A percentile compares a stretch with the other conserved stretches of the same genome.
phyloP scores from a whole-genome alignment of 2,329 filamentous ascomycete genomes.

The Pleomassaria siparia region DNA sequence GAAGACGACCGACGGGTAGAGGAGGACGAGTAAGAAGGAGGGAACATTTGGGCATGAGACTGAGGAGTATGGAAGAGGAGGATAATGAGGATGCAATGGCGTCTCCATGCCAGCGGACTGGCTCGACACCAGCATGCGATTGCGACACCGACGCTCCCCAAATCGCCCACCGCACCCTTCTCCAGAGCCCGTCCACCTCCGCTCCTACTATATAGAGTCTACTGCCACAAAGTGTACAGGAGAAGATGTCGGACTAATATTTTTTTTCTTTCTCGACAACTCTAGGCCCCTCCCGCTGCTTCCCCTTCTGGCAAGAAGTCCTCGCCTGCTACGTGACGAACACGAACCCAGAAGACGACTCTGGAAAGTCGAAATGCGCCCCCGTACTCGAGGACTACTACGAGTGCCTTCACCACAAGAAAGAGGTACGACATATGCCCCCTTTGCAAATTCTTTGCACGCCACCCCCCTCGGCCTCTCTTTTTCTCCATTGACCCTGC shows the following conservation, averaged over 20 bases:
- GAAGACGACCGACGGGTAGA: neutral
- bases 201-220: no score
- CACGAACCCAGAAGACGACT: constrained; percentile 73
- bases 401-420: constrained; percentile 97
- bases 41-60: neutral
- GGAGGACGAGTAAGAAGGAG: neutral
- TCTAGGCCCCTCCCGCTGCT: constrained; percentile 82
- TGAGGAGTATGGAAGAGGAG: neutral
- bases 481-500: neutral
- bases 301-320: constrained; percentile 99
- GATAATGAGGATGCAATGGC: neutral
- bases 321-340: constrained; percentile 98
- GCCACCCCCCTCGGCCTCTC: neutral
- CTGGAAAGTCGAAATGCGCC: constrained; percentile 84
- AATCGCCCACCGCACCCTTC: neutral
- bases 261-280: no score
- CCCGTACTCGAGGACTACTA: constrained; percentile 94
- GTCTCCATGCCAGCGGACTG: neutral
- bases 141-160: neutral
- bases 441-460: neutral
- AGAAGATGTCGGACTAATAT: no score
- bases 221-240: no score
- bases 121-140: neutral
- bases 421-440: constrained; percentile 71
- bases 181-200: no score